Percentiles rank a stretch among this genome's conserved stretches.
Conservation (phyloP, 169 alveolate genomes). For the Plasmodium berghei region DNA sequence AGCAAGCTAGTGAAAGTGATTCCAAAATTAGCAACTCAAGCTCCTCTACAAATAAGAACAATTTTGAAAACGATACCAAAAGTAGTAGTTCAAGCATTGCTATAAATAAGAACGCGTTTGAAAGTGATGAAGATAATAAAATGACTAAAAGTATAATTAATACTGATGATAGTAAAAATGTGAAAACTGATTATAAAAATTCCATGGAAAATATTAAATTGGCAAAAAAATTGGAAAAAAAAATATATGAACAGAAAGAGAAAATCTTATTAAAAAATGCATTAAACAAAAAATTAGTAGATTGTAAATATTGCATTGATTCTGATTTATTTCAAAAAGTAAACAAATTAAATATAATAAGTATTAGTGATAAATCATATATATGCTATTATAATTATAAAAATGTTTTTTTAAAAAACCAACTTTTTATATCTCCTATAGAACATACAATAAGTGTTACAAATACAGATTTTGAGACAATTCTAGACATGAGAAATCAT, state of each 20-base stretch:
- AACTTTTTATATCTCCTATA: conserved; percentile 72
- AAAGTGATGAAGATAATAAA: neutral
- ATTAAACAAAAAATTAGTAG: conserved; percentile 70
- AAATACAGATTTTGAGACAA: conserved; percentile 63
- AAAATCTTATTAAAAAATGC: conserved; percentile 46
- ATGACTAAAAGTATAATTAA: neutral
- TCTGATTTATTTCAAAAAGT: conserved; percentile 57
- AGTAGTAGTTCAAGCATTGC: neutral
- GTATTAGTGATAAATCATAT: conserved; percentile 72
- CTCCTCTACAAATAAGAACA: neutral
- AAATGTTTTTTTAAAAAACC: conserved; percentile 72
- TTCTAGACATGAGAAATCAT: conserved; percentile 71
- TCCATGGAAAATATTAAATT: conserved; percentile 18
- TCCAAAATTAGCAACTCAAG: neutral
- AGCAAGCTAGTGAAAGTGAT: neutral
- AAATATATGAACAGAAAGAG: conserved; percentile 39
- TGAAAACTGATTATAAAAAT: neutral
- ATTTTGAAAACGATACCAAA: neutral
- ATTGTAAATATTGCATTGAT: conserved; percentile 72
- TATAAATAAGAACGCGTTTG: no score
- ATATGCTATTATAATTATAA: conserved; percentile 75
- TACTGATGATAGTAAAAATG: neutral
- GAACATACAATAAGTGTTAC: conserved; percentile 72
- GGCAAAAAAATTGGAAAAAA: conserved; percentile 52
- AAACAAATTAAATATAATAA: conserved; percentile 71